Percentiles rank a stretch among this genome's conserved stretches.
Conservation (phyloP, 225 moss, liverwort and hornwort species). For the Pseudisothecium myosuroides region DNA sequence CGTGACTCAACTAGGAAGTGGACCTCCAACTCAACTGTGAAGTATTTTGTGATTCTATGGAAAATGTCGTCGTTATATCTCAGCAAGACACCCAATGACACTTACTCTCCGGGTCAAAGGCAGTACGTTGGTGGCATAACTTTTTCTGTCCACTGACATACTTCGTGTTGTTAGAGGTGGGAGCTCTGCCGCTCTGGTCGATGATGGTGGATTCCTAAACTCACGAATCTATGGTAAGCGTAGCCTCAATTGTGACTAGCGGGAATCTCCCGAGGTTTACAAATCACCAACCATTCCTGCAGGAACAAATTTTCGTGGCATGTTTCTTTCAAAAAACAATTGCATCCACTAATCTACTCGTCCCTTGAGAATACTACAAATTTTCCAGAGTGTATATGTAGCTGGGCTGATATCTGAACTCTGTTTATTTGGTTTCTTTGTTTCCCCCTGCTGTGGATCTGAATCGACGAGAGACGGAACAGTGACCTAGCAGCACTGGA, state of each 20-base stretch:
- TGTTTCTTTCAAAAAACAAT: neutral
- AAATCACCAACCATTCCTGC: neutral
- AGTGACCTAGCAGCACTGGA: too few species aligned
- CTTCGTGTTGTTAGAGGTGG: neutral
- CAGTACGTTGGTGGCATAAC: neutral
- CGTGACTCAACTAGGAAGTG: neutral
- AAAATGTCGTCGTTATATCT: neutral
- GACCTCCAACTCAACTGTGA: too few species aligned
- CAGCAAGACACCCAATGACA: too few species aligned
- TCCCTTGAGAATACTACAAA: neutral
- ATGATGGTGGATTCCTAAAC: neutral
- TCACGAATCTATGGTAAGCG: too few species aligned
- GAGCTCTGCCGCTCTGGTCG: too few species aligned
- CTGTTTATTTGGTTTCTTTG: too few species aligned
- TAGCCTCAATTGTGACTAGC: neutral
- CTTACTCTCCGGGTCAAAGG: neutral
- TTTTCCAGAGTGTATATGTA: neutral
- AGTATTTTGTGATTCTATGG: neutral
- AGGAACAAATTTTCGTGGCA: too few species aligned
- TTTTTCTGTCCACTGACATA: neutral
- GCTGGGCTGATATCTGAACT: neutral
- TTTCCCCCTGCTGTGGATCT: neutral
- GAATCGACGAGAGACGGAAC: neutral
- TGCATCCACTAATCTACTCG: neutral
- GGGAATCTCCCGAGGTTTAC: too few species aligned